Evolutionary conservation across 1,284 basidiomycete genomes (phyloP), one percentile per base, ranked within the genome.

Genomic region (Sphaerobolus stellatus): DNA sequence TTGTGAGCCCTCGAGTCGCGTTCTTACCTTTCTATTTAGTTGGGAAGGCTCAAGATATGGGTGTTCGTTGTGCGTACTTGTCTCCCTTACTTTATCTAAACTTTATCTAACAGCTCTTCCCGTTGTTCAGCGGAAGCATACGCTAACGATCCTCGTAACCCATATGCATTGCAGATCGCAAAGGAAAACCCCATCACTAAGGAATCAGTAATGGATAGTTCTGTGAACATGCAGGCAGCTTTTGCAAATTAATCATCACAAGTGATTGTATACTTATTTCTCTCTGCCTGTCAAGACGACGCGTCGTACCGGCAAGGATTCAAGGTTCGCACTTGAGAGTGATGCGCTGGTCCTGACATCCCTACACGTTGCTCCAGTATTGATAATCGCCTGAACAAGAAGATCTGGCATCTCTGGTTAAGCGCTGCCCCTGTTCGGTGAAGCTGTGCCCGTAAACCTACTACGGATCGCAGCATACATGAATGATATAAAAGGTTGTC

Each of bases 111-210:
- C 52, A 59, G 24, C 60, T 53, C 11, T 50, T 44, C 48, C 43
- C 47, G 48, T 57, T 52, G 47, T 60, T 58, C 62, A 90, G 88
- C 86, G 56, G 79, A 80, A 59, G 70, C 77, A 61, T 89, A 80
- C 68, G 80, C 81, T 58, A 85, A 83, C 63, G 85, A 90, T 67
- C 81, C 88, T 33, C 83, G 82, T 68, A 91, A 91, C 77, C 88
- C 89, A 41, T 88, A 90, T 70, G 85, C 84, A 22, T 83, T 82
- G 24, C 81, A 86, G 65, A 82, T 90, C 56, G 84, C 88, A 41
- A 83, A 72, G 63, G 63, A 74, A 65, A 60, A 63, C n/a, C 52
- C 58, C 66, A 68, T 44, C 71, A 74, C 54, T 73, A 71, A 58
- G 66, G 68, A 63, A 59, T 50, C 18, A 34, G 18, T 55, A 28